Percentiles rank a stretch among this genome's conserved stretches.
These are phyloP conservation scores for Exophiala viscosa DNA, from an alignment of 2,329 filamentous ascomycete genomes.

Conservation along the genomic window DNA sequence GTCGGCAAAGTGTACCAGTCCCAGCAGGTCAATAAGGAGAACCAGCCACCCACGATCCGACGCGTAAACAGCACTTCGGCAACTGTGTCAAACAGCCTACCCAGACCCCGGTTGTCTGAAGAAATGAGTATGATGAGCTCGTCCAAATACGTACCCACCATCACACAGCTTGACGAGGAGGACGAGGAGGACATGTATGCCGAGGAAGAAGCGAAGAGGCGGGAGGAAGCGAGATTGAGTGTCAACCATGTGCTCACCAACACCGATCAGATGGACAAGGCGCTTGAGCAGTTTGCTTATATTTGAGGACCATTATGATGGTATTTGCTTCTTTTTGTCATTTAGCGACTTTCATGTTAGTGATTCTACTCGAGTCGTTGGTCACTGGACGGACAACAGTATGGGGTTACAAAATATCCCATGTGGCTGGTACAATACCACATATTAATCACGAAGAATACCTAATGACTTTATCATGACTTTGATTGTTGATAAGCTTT, in stretches of 20 bases:
- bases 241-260: slow-evolving; percentile 17
- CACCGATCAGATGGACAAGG: slow-evolving; percentile 17
- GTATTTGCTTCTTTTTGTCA: too few species aligned
- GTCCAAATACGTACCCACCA: not conserved
- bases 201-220: not conserved
- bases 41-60: not conserved
- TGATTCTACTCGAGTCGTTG: too few species aligned
- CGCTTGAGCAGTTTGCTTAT: slow-evolving; percentile 7
- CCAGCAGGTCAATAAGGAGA: not conserved
- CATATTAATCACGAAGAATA: too few species aligned
- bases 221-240: slow-evolving; percentile 10
- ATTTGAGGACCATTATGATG: not conserved
- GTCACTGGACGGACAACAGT: too few species aligned
- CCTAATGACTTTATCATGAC: too few species aligned
- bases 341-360: too few species aligned
- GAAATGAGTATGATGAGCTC: slow-evolving; percentile 4
- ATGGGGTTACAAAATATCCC: too few species aligned
- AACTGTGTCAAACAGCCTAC: slow-evolving; percentile 1
- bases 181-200: not conserved
- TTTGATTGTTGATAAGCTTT: too few species aligned
- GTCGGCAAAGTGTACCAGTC: not conserved
- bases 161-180: not conserved
- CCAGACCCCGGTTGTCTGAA: slow-evolving; percentile 2
- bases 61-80: not conserved
- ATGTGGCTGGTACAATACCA: too few species aligned